phyloP scores from a whole-genome alignment of 2,329 filamentous ascomycete genomes.

The Fusarium sp. region DNA sequence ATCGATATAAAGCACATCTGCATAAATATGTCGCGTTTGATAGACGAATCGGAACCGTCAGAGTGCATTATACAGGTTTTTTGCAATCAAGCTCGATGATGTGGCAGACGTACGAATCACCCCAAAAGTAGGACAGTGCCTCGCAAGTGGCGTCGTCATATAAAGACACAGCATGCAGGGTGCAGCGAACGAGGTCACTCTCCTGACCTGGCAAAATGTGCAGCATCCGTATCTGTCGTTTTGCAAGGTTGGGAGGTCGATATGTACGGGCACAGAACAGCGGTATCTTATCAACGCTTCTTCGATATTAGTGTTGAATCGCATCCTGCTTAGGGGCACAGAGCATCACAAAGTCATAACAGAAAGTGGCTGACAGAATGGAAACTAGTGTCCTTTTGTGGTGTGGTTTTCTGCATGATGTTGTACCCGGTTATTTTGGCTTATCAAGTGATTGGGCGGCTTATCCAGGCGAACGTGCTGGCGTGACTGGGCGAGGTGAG shows the following conservation, averaged over 20 bases:
- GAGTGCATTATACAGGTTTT: neutral
- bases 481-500: neutral
- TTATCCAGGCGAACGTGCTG: neutral
- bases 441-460: neutral
- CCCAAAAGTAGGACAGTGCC: neutral
- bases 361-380: neutral
- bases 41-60: rapidly evolving
- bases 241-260: too few relatives aligned
- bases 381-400: neutral
- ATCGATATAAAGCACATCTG: conserved; percentile 3
- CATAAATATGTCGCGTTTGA: neutral
- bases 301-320: too few relatives aligned
- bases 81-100: too few relatives aligned
- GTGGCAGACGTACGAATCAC: neutral
- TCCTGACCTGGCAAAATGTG: too few relatives aligned
- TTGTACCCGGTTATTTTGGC: neutral
- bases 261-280: neutral
- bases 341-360: neutral
- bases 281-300: too few relatives aligned
- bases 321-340: neutral
- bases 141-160: too few relatives aligned
- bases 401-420: too few relatives aligned
- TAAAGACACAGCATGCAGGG: too few relatives aligned
- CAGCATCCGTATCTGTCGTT: neutral
- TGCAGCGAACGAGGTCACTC: too few relatives aligned